A percentile compares a stretch with the other conserved stretches of the same genome.
Evolutionary conservation across 805 yeast species (phyloP).

Genomic region (Monosporozyma aerobia): DNA sequence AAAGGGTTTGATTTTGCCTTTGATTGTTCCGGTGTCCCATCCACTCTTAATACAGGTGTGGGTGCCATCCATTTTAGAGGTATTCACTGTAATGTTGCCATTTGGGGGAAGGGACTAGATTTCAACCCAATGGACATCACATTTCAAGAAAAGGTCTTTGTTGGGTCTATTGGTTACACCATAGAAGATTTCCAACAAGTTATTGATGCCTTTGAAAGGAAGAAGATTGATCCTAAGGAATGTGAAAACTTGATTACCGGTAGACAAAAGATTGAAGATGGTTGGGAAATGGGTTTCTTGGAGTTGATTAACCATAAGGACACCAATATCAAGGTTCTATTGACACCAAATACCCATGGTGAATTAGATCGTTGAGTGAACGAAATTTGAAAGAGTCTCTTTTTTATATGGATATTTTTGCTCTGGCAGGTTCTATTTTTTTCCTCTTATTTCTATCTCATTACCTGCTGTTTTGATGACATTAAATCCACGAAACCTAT

Average conservation of each 20-base stretch:
- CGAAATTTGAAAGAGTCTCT: too few species aligned
- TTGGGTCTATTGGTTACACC: conserved; percentile 57
- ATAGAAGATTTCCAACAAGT: conserved; percentile 50
- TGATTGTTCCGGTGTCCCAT: conserved; percentile 45
- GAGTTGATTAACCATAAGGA: conserved; percentile 46
- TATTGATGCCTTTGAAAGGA: conserved; percentile 39
- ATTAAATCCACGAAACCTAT: too few species aligned
- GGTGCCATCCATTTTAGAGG: conserved; percentile 45
- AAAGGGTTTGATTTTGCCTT: conserved; percentile 43
- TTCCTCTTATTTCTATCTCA: too few species aligned
- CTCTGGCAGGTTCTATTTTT: too few species aligned
- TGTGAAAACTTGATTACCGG: conserved; percentile 46
- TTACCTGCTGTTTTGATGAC: too few species aligned
- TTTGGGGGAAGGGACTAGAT: conserved; percentile 47
- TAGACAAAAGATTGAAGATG: conserved; percentile 40
- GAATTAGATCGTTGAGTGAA: conserved; percentile 14
- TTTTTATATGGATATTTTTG: too few species aligned
- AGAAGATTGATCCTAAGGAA: conserved; percentile 37
- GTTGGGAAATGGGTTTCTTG: conserved; percentile 44
- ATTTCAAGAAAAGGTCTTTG: conserved; percentile 42
- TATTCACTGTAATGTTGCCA: conserved; percentile 52
- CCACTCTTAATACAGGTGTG: conserved; percentile 44
- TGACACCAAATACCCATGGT: conserved; percentile 39
- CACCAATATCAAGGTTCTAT: conserved; percentile 44
- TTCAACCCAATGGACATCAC: conserved; percentile 50